phyloP scores from a whole-genome alignment of 1,284 basidiomycete genomes.

The Volvariella volvacea region DNA sequence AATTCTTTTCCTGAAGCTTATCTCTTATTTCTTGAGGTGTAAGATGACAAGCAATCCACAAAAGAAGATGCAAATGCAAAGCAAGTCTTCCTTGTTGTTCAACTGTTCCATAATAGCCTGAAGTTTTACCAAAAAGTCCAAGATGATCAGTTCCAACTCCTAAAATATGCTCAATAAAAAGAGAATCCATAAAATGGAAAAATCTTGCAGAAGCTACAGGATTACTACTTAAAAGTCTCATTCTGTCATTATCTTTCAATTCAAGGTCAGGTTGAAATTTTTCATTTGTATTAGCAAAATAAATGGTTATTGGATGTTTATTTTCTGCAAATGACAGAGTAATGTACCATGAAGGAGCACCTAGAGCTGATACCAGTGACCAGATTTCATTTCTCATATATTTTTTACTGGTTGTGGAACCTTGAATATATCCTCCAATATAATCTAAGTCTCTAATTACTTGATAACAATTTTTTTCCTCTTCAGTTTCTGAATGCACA shows the following conservation, averaged over 20 bases:
- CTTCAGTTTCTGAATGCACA: slow-evolving; percentile 1
- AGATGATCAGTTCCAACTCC: neutral
- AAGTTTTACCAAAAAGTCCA: slow-evolving; percentile 1
- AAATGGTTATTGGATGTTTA: too few species aligned
- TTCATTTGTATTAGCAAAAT: slow-evolving; percentile 15
- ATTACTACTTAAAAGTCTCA: slow-evolving; percentile 3
- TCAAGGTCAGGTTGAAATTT: slow-evolving; percentile 20
- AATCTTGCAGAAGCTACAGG: neutral
- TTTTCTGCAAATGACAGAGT: slow-evolving; percentile 29
- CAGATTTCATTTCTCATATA: slow-evolving; percentile 21
- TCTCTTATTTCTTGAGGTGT: slow-evolving; percentile 21
- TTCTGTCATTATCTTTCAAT: slow-evolving; percentile 15
- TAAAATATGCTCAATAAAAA: neutral
- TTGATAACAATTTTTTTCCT: neutral
- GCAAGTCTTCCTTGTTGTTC: slow-evolving; percentile 27
- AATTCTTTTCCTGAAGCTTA: slow-evolving; percentile 11
- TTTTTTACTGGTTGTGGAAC: slow-evolving; percentile 19
- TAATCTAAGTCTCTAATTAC: slow-evolving; percentile 1
- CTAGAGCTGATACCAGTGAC: too few species aligned
- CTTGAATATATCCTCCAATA: too few species aligned
- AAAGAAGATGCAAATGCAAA: slow-evolving; percentile 23
- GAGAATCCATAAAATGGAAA: neutral
- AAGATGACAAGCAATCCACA: slow-evolving; percentile 20
- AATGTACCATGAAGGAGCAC: slow-evolving; percentile 29
- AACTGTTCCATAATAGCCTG: slow-evolving; percentile 28